Base-by-base conservation (phyloP, 176 grass and related monocot species). In the Avena eriantha region DNA sequence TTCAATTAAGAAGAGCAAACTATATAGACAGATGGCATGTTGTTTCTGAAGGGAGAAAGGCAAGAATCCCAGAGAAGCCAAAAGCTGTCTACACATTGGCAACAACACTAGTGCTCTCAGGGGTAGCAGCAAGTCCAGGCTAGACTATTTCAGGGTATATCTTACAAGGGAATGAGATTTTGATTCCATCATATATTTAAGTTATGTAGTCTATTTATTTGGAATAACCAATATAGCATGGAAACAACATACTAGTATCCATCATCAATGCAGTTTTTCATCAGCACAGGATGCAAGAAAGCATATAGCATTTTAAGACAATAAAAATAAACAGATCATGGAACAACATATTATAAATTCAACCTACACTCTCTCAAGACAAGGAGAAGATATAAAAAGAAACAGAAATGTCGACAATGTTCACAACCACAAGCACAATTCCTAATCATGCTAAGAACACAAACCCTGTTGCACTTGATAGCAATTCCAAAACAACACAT, bases 201-300 rank as follows among this genome's bases (percentile, higher is more conserved):
- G 5, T 35, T 55, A 29, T 55, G 31, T 55, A 66, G 23, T 46
- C 10, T 7, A 17, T 47, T 19, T 83, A 36, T 72, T 63, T 84
- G 74, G 35, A 68, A 14, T 88, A 47, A n/a, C 31, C 34, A 31
- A 63, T 49, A 51, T 88, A 57, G 76, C 75, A 79, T 22, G 3
- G 15, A 31, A 57, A 23, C 5, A 46, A 34, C 31, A 36, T 87
- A 47, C 34, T 17, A 67, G 17, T 53, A 39, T 48, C 16, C 2
- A 77, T 76, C 60, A 21, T 57, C 9, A 35, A 46, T 70, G 36
- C 17, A 69, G 45, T 41, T 74, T 63, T 87, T 50, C 10, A 45
- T 67, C 82, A 18, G 54, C 48, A 33, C 55, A 71, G 41, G 48
- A 76, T 64, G 22, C 5, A 26, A 64, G 60, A 8, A 64, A 73